These are phyloP conservation scores for Microsporum canis DNA, from an alignment of 2,329 filamentous ascomycete genomes.

Conservation along the genomic window DNA sequence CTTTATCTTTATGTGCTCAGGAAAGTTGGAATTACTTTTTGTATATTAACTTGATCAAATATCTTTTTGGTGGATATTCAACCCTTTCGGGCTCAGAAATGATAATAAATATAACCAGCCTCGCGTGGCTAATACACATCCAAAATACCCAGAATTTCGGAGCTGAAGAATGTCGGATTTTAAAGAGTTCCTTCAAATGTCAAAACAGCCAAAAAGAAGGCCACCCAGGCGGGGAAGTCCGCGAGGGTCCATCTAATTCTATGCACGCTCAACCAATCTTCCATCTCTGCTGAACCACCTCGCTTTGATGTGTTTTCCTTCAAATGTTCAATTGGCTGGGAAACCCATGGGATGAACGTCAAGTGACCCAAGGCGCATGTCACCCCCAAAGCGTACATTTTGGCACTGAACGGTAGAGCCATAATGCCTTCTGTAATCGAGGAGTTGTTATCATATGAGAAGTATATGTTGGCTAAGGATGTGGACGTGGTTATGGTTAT, in stretches of 20 bases:
- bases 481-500: constrained; percentile 10
- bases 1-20: not conserved
- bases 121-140: no score
- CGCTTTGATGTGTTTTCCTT: constrained; percentile 7
- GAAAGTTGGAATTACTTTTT: not conserved
- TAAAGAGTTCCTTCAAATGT: not conserved
- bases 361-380: constrained; percentile 12
- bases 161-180: no score
- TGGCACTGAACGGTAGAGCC: constrained; percentile 29
- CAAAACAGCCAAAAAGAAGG: constrained; percentile 11
- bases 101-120: no score
- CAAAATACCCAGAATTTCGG: no score
- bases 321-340: constrained; percentile 10
- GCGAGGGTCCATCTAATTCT: constrained; percentile 10
- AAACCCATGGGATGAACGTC: constrained; percentile 13
- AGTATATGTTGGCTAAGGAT: constrained; percentile 25
- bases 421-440: constrained; percentile 50
- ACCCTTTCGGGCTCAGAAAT: not conserved
- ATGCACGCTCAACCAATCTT: constrained; percentile 14
- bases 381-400: constrained; percentile 13
- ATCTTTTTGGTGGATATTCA: not conserved
- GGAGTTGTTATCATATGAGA: constrained; percentile 52
- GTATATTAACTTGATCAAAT: not conserved
- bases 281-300: constrained; percentile 9
- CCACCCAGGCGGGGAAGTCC: constrained; percentile 13